phyloP scores from a whole-genome alignment of 192 early-diverging fungal genomes.

The Paraglomus occultum region DNA sequence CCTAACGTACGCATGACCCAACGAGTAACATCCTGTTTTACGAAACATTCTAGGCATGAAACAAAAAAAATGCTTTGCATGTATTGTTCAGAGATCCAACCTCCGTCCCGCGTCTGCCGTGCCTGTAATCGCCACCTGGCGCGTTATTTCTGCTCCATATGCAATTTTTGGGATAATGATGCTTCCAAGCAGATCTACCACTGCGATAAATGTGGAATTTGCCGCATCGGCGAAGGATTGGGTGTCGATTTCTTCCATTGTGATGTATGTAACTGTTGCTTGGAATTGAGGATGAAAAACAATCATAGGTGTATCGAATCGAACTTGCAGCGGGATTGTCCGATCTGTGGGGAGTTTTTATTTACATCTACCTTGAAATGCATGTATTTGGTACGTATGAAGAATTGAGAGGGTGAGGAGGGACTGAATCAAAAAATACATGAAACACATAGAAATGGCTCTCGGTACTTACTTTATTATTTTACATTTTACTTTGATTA shows the following conservation, averaged over 20 bases:
- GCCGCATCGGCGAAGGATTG: slow-evolving; percentile 79
- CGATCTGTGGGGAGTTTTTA: slow-evolving; percentile 95
- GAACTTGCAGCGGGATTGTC: slow-evolving; percentile 89
- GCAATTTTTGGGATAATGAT: slow-evolving; percentile 91
- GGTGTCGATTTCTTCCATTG: slow-evolving; percentile 90
- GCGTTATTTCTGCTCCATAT: slow-evolving; percentile 82
- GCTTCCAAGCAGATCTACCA: slow-evolving; percentile 86
- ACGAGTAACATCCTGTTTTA: not conserved
- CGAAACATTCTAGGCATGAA: slow-evolving; percentile 33
- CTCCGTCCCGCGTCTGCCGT: slow-evolving; percentile 69
- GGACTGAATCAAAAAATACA: not conserved
- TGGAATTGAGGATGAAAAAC: slow-evolving; percentile 69
- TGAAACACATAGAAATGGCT: not conserved
- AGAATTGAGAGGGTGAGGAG: not conserved
- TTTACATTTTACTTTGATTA: slow-evolving; percentile 33
- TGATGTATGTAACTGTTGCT: slow-evolving; percentile 86
- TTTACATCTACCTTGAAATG: slow-evolving; percentile 81
- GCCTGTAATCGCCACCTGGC: slow-evolving; percentile 69
- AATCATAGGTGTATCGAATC: slow-evolving; percentile 90
- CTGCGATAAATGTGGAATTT: slow-evolving; percentile 91
- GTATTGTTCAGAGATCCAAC: slow-evolving; percentile 81
- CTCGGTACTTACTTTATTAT: not conserved
- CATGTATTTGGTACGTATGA: slow-evolving; percentile 74
- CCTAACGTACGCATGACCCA: too few species aligned
- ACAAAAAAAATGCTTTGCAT: slow-evolving; percentile 90